Base-by-base conservation (phyloP, 2,329 filamentous ascomycete species). In the Dendrostoma leiphaemia region DNA sequence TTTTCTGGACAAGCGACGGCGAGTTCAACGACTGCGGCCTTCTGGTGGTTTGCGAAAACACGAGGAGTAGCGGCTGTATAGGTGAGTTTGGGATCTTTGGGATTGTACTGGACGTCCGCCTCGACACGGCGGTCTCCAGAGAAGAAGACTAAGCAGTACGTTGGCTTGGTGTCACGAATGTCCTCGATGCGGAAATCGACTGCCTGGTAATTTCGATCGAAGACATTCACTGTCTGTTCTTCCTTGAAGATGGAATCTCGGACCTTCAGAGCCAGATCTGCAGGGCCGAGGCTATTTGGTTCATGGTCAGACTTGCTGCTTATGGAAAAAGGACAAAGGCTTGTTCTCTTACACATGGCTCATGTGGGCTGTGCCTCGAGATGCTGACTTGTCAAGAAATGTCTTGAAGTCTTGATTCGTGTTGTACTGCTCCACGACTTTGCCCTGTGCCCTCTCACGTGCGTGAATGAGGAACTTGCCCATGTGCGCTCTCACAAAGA, bases 1-100 rank as follows among this genome's bases (percentile, higher is more conserved):
- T 72, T 67, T 49, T 66, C 64, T 3, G 69, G 62, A 37, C 69
- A 70, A 6, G 67, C 57, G n/a, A 61, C 67, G 2, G 61, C 57
- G 13, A 70, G 54, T 31, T 67, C 63, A 4, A 61, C 54, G 8
- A 51, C 53, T 26, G 54, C 40, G 15, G 23, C 19, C 15, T 44
- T 44, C 10, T 31, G 29, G 52, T 28, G 54, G 21, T 37, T 26
- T 13, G 38, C 31, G 23, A 51, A 51, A 13, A 51, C 31, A 13
- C 48, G 48, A 26, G 48, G 48, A 43, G 31, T 6, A 15, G 48
- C 31, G 17, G 48, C 31, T 21, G 38, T 44, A 21, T 35, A 48
- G 21, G 3, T 47, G 35, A 6, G 31, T 40, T 24, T 28, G 15
- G 9, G 21, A 40, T 24, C 3, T 37, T n/a, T 12, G 3, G 48